Evolutionary conservation across 805 yeast genomes (phyloP), one percentile per base, ranked within the genome.

Genomic region (Ogataea haglerorum): DNA sequence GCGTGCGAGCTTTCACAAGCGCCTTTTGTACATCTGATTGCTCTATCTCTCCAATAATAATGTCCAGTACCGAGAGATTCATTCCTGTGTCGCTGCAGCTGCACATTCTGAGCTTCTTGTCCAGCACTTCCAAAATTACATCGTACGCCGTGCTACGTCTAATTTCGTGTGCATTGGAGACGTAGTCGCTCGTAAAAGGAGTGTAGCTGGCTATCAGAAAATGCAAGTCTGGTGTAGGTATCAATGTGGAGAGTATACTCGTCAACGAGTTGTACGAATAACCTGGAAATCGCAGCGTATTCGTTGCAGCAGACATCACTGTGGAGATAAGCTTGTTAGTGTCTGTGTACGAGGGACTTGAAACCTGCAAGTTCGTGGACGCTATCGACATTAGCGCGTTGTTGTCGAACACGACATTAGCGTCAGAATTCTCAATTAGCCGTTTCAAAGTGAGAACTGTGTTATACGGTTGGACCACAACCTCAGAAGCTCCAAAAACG

Each of bases 391-490:
- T 70, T 37, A 93, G 64, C 0, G 97, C 90, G 46, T 84, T 87
- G 61, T 93, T 93, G 58, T 93, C 98, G 55, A 90, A 83, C 5
- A 91, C 93, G n/a, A 88, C 72, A 31, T 86, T 82, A 3, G 88
- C 82, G 60, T 93, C 96, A 30, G 96, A 85, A 53, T 76, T 77
- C 49, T 88, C 93, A 5, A 87, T 82, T 45, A 93, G 70, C 51
- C 98, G 68, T 58, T 80, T 79, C 51, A 95, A 69, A 0, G 99
- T 82, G 38, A 93, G 65, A 15, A 93, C 72, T 0, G 95, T 82
- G 60, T 93, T 93, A 63, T 93, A 93, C 0, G 99, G 98, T 58
- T 93, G 98, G 4, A 95, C 96, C 14, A 95, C 98, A n/a, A 90
- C 97, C 53, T 91, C 98, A 2, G 95, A 84, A 0, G 87, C 82